Evolutionary conservation across 192 early-diverging fungal genomes (phyloP), one percentile per base, ranked within the genome.

Genomic region (Coemansia sp.): DNA sequence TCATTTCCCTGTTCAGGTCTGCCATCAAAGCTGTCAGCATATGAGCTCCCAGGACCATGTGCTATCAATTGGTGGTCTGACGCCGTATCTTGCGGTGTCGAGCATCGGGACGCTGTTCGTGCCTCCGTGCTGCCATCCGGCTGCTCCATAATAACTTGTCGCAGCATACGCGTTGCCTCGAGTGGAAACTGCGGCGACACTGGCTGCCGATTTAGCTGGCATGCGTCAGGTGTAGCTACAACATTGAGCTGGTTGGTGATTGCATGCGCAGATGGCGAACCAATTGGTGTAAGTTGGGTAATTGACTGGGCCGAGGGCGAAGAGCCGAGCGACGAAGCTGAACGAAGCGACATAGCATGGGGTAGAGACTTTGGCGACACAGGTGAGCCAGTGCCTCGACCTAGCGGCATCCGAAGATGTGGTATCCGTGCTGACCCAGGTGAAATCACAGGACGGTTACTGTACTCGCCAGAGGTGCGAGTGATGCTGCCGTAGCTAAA

Each of bases 111-210:
- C 4, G 34, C 24, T 1, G 63, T 53, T 24, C 55, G 52, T 4
- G 25, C 26, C 11, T 38, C 47, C 15, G 26, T 46, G 23, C 61
- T 59, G 53, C 58, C 36, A 36, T 71, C 70, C 7, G 66, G 40
- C 44, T 61, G 68, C n/a, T 70, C 71, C 60, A 56, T 48, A 0
- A 79, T 71, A 21, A 68, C 65, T 58, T 67, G 71, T 11, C 58
- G 66, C 51, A 79, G 71, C 68, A 79, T 73, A 1, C 77, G 71
- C 20, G 77, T 58, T 7, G 77, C 77, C 48, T 79, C 77, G 0
- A 69, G 64, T 5, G 77, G 76, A 42, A 60, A 73, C 50, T 79
- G 71, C 38, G 71, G 64, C 56, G 67, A 68, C 46, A 51, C 9
- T 28, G 62, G 38, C 11, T 26, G 18, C 0, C 51, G 21, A 36